Conservation (phyloP, 306 rosid genomes). For the Casuarina glauca region DNA sequence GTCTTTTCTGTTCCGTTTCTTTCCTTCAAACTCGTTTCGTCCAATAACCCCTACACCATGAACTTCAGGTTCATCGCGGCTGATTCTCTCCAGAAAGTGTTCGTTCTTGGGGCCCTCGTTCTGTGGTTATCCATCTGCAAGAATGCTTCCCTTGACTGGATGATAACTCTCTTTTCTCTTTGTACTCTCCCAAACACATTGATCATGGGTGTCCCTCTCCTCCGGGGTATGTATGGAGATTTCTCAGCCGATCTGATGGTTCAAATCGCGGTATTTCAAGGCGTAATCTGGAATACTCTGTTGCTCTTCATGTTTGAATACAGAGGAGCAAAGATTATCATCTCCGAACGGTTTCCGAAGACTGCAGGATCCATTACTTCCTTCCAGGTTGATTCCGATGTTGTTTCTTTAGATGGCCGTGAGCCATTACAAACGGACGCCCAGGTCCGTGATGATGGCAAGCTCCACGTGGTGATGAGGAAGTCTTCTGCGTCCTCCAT, state of each 20-base stretch:
- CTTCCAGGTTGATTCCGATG: constrained; percentile 4
- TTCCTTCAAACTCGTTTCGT: neutral
- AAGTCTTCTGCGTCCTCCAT: constrained; percentile 9
- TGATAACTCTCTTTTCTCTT: constrained; percentile 16
- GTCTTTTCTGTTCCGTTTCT: constrained; percentile 20
- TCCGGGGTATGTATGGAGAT: constrained; percentile 29
- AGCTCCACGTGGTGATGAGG: constrained; percentile 22
- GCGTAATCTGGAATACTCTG: constrained; percentile 15
- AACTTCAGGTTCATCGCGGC: constrained; percentile 10
- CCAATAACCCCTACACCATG: constrained; percentile 21
- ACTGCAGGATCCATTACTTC: constrained; percentile 19
- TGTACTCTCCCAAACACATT: constrained; percentile 24
- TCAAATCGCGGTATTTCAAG: constrained; percentile 26
- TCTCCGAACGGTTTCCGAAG: neutral
- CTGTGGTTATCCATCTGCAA: constrained; percentile 4
- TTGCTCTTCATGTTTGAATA: constrained; percentile 25
- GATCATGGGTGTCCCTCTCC: constrained; percentile 23
- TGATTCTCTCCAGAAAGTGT: constrained; percentile 21
- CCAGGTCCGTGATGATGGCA: constrained; percentile 12
- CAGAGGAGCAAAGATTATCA: constrained; percentile 20
- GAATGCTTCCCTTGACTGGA: constrained; percentile 21
- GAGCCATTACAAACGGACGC: constrained; percentile 9
- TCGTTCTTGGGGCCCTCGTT: constrained; percentile 3
- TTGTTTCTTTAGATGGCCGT: constrained; percentile 1
- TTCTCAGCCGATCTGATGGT: neutral